phyloP scores from a whole-genome alignment of 352 stramenopile species.

The Globisporangium spiculum region DNA sequence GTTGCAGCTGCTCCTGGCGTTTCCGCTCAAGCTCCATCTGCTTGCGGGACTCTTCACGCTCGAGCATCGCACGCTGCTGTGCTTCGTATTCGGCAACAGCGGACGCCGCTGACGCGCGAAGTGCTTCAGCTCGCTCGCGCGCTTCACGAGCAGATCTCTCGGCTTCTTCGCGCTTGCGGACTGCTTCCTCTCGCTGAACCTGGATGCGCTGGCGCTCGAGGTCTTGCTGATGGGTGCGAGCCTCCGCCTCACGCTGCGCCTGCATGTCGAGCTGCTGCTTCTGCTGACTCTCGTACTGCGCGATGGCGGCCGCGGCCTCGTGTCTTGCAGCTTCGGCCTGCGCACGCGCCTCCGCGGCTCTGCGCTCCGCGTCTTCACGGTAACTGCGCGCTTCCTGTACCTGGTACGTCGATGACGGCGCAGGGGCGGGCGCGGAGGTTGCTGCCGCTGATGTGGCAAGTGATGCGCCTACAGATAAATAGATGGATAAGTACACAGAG shows the following conservation, averaged over 20 bases:
- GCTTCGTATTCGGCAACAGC: constrained; percentile 63
- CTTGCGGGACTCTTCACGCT: constrained; percentile 60
- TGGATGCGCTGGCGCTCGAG: constrained; percentile 53
- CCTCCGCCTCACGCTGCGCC: constrained; percentile 30
- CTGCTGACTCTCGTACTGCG: constrained; percentile 50
- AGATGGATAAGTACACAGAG: not conserved
- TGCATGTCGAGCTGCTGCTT: constrained; percentile 35
- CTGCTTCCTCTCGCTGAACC: constrained; percentile 40
- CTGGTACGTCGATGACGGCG: constrained; percentile 12
- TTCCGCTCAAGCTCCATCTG: constrained; percentile 58
- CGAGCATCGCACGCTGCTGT: constrained; percentile 53
- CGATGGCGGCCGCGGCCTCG: constrained; percentile 41
- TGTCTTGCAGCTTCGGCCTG: constrained; percentile 42
- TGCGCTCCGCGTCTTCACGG: constrained; percentile 50
- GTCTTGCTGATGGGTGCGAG: constrained; percentile 20
- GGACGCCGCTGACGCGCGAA: constrained; percentile 51
- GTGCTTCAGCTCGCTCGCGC: constrained; percentile 61
- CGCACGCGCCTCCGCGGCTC: constrained; percentile 36
- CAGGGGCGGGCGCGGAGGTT: not conserved
- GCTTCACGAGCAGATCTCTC: constrained; percentile 57
- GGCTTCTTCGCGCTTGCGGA: constrained; percentile 48
- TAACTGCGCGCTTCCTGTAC: constrained; percentile 27
- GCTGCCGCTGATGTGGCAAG: constrained; percentile 9
- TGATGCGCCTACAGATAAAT: not conserved
- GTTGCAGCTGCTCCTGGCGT: constrained; percentile 55